These are phyloP conservation scores for Trichoderma koningiopsis DNA, from an alignment of 2,329 filamentous ascomycete species.

Conservation along the genomic window DNA sequence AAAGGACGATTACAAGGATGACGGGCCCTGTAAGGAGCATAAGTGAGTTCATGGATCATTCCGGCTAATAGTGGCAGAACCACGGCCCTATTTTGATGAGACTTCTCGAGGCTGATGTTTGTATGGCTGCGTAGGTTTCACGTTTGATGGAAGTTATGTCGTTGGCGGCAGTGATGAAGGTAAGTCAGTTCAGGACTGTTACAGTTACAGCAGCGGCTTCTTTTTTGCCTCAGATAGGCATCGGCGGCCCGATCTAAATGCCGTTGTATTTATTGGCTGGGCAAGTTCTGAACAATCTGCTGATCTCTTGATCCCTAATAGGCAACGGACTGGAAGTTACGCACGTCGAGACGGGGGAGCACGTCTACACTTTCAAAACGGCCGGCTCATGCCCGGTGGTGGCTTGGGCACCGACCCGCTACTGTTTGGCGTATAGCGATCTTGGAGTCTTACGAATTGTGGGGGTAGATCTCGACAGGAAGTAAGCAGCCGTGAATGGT, in stretches of 20 bases:
- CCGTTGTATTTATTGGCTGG: constrained; percentile 14
- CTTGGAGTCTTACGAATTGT: constrained; percentile 69
- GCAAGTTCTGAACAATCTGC: background rate
- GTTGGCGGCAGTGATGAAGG: constrained; percentile 75
- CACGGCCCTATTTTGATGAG: background rate
- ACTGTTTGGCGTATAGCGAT: constrained; percentile 74
- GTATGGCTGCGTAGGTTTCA: constrained; percentile 60
- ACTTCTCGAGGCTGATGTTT: background rate
- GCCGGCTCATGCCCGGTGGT: constrained; percentile 65
- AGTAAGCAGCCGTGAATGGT: constrained; percentile 32
- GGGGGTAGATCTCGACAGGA: constrained; percentile 55
- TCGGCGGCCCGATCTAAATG: constrained; percentile 1
- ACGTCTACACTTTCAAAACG: constrained; percentile 72
- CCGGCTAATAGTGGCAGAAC: background rate
- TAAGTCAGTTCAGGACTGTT: constrained; percentile 33
- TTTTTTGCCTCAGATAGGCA: background rate
- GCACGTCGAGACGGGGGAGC: constrained; percentile 73
- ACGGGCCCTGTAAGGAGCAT: constrained; percentile 70
- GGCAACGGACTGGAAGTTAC: constrained; percentile 67
- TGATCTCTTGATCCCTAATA: constrained; percentile 30
- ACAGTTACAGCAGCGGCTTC: background rate
- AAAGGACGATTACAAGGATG: constrained; percentile 69
- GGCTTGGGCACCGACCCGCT: constrained; percentile 74
- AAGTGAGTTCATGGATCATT: constrained; percentile 46
- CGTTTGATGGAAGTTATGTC: constrained; percentile 75